A percentile compares a stretch with the other conserved stretches of the same genome.
These are phyloP conservation scores for Phaffomyces opuntiae DNA, from an alignment of 805 yeast species.

Conservation along the genomic window DNA sequence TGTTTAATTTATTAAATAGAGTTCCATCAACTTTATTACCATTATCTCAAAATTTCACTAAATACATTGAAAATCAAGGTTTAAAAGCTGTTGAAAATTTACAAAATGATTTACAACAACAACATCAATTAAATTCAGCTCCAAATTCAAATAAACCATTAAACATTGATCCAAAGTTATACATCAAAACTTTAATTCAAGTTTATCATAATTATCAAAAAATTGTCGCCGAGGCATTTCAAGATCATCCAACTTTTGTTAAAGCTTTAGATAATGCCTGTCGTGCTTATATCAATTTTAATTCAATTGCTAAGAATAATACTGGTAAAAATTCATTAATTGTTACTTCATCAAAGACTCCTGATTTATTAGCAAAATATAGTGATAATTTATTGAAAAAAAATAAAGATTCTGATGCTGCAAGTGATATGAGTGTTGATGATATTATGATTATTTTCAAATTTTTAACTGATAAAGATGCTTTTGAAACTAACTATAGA, in stretches of 20 bases:
- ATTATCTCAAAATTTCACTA: conserved; percentile 63
- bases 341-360: conserved; percentile 59
- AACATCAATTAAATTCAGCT: conserved; percentile 11
- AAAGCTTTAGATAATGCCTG: conserved; percentile 89
- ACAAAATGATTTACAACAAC: conserved; percentile 26
- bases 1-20: conserved; percentile 69
- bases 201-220: conserved; percentile 63
- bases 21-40: conserved; percentile 78
- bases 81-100: conserved; percentile 51
- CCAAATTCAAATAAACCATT: conserved; percentile 6
- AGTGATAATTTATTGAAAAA: conserved; percentile 78
- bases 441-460: conserved; percentile 83
- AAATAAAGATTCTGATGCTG: conserved; percentile 56
- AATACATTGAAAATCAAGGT: conserved; percentile 65
- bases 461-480: conserved; percentile 88
- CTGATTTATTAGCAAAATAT: conserved; percentile 86
- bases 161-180: conserved; percentile 65
- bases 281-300: conserved; percentile 72
- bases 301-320: conserved; percentile 63
- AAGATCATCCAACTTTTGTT: conserved; percentile 68
- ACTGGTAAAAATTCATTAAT: conserved; percentile 10
- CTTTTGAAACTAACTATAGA: conserved; percentile 89
- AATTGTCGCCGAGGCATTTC: conserved; percentile 62
- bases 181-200: conserved; percentile 67
- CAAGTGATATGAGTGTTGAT: conserved; percentile 70